Conservation (phyloP, 78 protist genomes). For the Dictyostelium discoideum region dicty_2.7 NC_007090.3:5174001-5174500, state of each 20-base stretch:
- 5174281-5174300: neutral
- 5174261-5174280: conserved; percentile 6
- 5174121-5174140: neutral
- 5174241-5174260: neutral
- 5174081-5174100: neutral
- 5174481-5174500: too few relatives aligned
- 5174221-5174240: conserved; percentile 9
- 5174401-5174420: neutral
- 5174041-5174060: neutral
- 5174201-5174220: neutral
- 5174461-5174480: neutral
- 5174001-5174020: neutral
- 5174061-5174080: neutral
- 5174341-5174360: neutral
- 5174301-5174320: neutral
- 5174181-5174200: neutral
- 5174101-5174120: neutral
- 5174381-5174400: neutral
- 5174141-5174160: neutral
- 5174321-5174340: neutral
- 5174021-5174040: neutral
- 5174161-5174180: conserved; percentile 4
- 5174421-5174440: neutral
- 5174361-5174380: conserved; percentile 12
- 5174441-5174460: neutral